Base-by-base conservation (phyloP, 176 grass and related monocot genomes). In the Eremochloa ophiuroides region DNA sequence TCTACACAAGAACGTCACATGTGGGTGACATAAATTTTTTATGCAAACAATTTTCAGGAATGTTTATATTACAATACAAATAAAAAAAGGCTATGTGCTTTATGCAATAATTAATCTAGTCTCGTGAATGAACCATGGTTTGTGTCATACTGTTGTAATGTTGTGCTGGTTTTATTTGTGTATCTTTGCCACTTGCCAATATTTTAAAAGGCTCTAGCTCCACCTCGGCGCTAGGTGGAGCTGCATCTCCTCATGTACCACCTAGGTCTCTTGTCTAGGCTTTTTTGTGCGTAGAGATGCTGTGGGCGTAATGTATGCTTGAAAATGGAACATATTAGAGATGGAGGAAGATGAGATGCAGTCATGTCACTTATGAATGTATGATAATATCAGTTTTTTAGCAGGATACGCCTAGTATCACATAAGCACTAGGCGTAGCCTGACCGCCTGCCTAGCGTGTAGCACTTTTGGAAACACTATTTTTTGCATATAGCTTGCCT, bases 1-100 rank as follows among this genome's bases (percentile, higher is more conserved):
- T n/a, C n/a, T n/a, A n/a, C n/a, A n/a, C n/a, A n/a, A n/a, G n/a
- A n/a, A n/a, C 27, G 70, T 85, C 40, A 76, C 41, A 77, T 18
- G 15, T 37, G 26, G 72, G 17, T 78, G 78, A 50, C 78, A 30
- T 4, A 77, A 59, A 85, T 66, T 68, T 61, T 62, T 66, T 66
- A 27, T 59, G 0, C 46, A 31, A 85, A 31, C 56, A 15, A 46
- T 67, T 50, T 72, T 34, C 8, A 79, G 25, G 18, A 33, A 63
- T 81, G 25, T 16, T 76, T 76, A 35, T 71, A 18, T 60, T 78
- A 55, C 42, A 15, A 83, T 78, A 15, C 28, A 8, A 55, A 56
- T 56, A 74, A 69, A 46, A 22, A 28, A 62, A 6, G 6, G n/a
- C 31, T 44, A 62, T 72, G 16, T 7, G 18, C 61, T 84, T 44